A percentile compares a stretch with the other conserved stretches of the same genome.
These are phyloP conservation scores for Ophiostoma sp. DNA, from an alignment of 2,329 filamentous ascomycete species.

Conservation along the genomic window DNA sequence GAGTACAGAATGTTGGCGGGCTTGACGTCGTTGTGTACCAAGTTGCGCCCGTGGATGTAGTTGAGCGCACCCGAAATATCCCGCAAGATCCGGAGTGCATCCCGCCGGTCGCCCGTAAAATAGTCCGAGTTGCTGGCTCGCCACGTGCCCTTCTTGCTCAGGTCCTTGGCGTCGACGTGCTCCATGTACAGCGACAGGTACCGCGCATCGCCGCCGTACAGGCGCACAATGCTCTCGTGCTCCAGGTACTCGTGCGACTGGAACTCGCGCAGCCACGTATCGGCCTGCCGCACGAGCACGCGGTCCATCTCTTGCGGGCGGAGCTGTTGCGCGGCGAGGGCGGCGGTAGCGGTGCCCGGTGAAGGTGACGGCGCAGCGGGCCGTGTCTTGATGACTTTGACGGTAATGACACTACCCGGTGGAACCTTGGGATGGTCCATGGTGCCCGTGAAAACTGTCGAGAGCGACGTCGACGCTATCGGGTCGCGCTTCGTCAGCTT, in stretches of 20 bases:
- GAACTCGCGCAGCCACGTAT: constrained; percentile 61
- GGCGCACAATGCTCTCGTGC: constrained; percentile 58
- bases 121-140: constrained; percentile 48
- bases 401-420: constrained; percentile 56
- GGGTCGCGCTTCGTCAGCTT: constrained; percentile 56
- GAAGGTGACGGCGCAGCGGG: constrained; percentile 32
- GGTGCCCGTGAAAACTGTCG: constrained; percentile 54
- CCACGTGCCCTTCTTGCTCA: constrained; percentile 53
- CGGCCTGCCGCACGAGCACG: constrained; percentile 59
- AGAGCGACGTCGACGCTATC: constrained; percentile 57
- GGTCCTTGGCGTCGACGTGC: constrained; percentile 57
- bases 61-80: constrained; percentile 56
- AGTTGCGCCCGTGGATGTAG: constrained; percentile 55
- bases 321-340: constrained; percentile 39
- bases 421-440: constrained; percentile 51
- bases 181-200: constrained; percentile 64
- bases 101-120: constrained; percentile 51
- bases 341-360: constrained; percentile 35
- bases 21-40: constrained; percentile 64
- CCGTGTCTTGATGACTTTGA: constrained; percentile 61
- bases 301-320: constrained; percentile 54
- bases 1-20: constrained; percentile 63
- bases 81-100: constrained; percentile 54
- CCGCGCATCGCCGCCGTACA: constrained; percentile 61
- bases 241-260: constrained; percentile 56